A percentile compares a stretch with the other conserved stretches of the same genome.
phyloP scores from a whole-genome alignment of 345 rosid species.

The Populus alba region DNA sequence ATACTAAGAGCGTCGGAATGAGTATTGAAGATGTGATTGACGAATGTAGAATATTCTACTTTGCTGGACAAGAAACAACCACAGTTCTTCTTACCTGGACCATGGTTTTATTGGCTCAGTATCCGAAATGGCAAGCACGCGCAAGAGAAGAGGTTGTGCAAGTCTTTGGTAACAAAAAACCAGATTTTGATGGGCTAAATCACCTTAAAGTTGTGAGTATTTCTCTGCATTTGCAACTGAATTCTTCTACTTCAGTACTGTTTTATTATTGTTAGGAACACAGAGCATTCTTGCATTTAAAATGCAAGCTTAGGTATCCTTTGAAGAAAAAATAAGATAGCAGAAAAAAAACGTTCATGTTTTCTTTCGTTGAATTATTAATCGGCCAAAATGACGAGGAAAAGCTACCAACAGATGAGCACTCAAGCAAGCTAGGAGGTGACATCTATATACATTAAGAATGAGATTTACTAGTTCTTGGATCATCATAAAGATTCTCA shows the following conservation, averaged over 20 bases:
- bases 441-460: no score
- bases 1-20: constrained; percentile 22
- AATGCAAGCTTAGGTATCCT: background rate
- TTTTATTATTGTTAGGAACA: no score
- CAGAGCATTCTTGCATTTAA: no score
- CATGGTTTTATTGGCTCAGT: constrained; percentile 18
- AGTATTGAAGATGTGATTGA: constrained; percentile 31
- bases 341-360: background rate
- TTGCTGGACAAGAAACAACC: constrained; percentile 25
- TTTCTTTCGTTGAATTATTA: no score
- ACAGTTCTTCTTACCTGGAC: constrained; percentile 20
- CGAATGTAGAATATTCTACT: constrained; percentile 23
- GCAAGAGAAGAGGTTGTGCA: constrained; percentile 21
- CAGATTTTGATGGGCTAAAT: constrained; percentile 15
- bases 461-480: no score
- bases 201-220: constrained; percentile 22
- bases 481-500: no score
- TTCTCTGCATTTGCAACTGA: background rate
- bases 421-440: no score
- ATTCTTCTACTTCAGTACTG: background rate
- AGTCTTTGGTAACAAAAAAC: constrained; percentile 12
- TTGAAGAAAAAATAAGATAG: background rate
- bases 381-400: no score
- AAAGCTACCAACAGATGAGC: no score
- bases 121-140: constrained; percentile 9